Evolutionary conservation across 1,284 basidiomycete species (phyloP).

Genomic region (Cryptococcus sp.): DNA sequence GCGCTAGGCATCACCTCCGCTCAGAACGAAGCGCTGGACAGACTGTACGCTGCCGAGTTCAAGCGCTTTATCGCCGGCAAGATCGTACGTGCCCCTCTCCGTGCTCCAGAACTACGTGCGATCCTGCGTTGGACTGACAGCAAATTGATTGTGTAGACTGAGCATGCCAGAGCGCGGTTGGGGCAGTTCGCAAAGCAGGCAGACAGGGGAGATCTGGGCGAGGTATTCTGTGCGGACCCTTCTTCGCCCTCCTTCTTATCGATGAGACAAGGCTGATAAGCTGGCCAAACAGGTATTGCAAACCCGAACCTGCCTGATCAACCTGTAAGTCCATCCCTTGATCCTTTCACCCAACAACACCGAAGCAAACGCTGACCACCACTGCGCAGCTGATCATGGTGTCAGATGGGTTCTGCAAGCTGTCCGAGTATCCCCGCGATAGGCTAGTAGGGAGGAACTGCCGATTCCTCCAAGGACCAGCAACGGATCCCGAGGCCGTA

Average conservation of each 20-base stretch:
- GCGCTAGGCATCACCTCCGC: constrained; percentile 12
- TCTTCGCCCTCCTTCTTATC: background rate
- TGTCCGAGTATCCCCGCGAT: constrained; percentile 26
- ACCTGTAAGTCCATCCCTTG: constrained; percentile 10
- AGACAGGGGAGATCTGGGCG: constrained; percentile 27
- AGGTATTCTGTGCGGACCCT: constrained; percentile 24
- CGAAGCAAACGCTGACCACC: background rate
- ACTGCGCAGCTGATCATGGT: constrained; percentile 20
- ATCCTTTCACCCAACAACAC: background rate
- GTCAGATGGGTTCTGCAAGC: constrained; percentile 26
- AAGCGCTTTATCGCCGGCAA: constrained; percentile 24
- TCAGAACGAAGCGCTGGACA: constrained; percentile 14
- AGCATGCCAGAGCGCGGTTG: constrained; percentile 24
- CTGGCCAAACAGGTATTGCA: constrained; percentile 16
- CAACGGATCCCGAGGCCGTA: constrained; percentile 20
- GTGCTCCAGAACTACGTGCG: no score
- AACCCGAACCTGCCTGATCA: constrained; percentile 28
- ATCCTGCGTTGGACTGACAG: no score
- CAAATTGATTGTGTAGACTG: constrained; percentile 5
- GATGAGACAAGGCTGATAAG: background rate
- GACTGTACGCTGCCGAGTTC: constrained; percentile 22
- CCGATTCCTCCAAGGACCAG: constrained; percentile 26
- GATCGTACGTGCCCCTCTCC: constrained; percentile 12
- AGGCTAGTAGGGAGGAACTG: constrained; percentile 28
- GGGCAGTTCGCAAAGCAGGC: constrained; percentile 15